Evolutionary conservation across 139 green algal genomes (phyloP).

Genomic region (Chlorella sp.): DNA sequence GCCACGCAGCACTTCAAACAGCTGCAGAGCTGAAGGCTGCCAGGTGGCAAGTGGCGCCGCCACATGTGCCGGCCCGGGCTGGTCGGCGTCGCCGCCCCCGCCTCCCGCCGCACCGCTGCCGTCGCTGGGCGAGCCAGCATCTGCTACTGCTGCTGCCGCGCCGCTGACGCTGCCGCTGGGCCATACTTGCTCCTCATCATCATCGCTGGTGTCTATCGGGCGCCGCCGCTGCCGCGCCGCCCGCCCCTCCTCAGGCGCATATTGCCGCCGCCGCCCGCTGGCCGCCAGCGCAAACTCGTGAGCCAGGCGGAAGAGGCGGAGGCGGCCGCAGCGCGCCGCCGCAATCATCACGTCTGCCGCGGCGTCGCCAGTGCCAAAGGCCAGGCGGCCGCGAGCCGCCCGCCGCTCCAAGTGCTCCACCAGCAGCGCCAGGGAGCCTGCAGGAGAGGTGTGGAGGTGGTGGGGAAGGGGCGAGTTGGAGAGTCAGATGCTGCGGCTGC

Average conservation of each 20-base stretch:
- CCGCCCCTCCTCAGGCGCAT: not conserved
- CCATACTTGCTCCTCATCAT: not conserved
- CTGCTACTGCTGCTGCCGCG: not conserved
- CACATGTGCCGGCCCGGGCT: too few species aligned
- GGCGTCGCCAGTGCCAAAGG: not conserved
- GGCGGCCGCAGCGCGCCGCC: not conserved
- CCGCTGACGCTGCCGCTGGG: not conserved
- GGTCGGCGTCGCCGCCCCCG: not conserved
- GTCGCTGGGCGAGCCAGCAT: not conserved
- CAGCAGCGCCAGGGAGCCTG: not conserved
- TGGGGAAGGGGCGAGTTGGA: not conserved
- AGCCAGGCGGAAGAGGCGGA: not conserved
- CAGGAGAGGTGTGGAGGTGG: not conserved
- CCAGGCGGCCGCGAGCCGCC: not conserved
- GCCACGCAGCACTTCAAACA: not conserved
- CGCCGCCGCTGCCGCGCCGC: not conserved
- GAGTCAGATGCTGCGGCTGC: too few species aligned
- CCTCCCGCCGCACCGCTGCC: not conserved
- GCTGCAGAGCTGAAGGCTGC: not conserved
- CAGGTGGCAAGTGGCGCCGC: not conserved
- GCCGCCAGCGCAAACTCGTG: slow-evolving; percentile 5
- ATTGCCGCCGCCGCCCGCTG: not conserved
- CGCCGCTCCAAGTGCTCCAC: not conserved
- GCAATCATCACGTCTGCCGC: slow-evolving; percentile 5
- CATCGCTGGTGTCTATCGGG: not conserved